A percentile compares a stretch with the other conserved stretches of the same genome.
phyloP scores from a whole-genome alignment of 177 flowering plant genomes.

The Vitis hybrid region DNA sequence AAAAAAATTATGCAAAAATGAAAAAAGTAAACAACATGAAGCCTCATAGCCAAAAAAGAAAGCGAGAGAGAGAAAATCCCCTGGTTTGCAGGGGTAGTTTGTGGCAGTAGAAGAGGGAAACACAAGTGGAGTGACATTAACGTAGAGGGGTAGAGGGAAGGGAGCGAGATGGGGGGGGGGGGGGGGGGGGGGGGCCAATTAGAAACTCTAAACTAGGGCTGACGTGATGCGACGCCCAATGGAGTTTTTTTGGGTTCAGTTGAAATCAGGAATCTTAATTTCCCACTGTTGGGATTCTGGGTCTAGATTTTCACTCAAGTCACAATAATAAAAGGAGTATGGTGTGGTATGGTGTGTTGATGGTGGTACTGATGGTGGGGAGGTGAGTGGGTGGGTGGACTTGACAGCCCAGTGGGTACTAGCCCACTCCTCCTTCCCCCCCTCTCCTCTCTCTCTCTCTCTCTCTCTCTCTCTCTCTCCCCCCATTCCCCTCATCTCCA shows the following conservation, averaged over 20 bases:
- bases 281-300: slow-evolving; percentile 46
- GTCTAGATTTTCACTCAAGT: slow-evolving; percentile 32
- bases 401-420: slow-evolving; percentile 11
- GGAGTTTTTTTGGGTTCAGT: slow-evolving; percentile 33
- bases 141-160: slow-evolving; percentile 4
- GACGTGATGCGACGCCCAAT: slow-evolving; percentile 11
- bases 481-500: neutral
- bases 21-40: neutral
- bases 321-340: slow-evolving; percentile 21
- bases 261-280: slow-evolving; percentile 41
- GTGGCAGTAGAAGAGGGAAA: neutral
- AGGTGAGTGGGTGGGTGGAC: slow-evolving; percentile 12
- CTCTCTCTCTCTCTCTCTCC: neutral
- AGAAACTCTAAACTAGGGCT: slow-evolving; percentile 2
- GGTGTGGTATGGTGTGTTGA: slow-evolving; percentile 14
- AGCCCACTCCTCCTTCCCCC: slow-evolving; percentile 4
- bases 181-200: slow-evolving; percentile 7
- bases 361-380: slow-evolving; percentile 8
- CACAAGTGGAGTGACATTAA: neutral
- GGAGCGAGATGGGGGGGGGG: slow-evolving; percentile 6
- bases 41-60: neutral
- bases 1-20: neutral
- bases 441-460: neutral
- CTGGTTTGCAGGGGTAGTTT: slow-evolving; percentile 27
- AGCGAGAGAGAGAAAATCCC: slow-evolving; percentile 18